A percentile compares a stretch with the other conserved stretches of the same genome.
phyloP scores from a whole-genome alignment of 2,329 filamentous ascomycete species.

The Pleochaeta shiraiana region DNA sequence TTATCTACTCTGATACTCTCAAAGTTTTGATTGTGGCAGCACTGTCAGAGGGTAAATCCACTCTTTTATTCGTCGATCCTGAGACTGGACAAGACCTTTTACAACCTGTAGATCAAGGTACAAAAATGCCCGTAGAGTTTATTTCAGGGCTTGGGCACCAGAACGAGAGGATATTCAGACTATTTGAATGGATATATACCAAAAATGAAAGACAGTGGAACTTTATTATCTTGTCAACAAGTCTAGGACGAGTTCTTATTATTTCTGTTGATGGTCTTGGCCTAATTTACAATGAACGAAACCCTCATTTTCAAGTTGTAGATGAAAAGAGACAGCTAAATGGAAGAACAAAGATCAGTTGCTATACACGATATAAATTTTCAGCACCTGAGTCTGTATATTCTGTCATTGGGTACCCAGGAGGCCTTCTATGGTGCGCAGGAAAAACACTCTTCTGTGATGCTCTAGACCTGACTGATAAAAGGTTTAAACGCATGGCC shows the following conservation, averaged over 20 bases:
- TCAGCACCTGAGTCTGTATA: constrained; percentile 28
- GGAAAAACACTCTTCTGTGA: constrained; percentile 33
- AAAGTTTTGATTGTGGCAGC: constrained; percentile 32
- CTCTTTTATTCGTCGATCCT: constrained; percentile 33
- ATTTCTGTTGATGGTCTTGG: constrained; percentile 24
- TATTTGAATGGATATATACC: constrained; percentile 41
- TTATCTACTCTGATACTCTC: constrained; percentile 32
- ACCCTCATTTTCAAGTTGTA: background rate
- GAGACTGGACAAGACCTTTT: constrained; percentile 31
- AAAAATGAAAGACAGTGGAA: constrained; percentile 35
- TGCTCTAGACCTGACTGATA: constrained; percentile 27
- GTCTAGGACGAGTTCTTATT: constrained; percentile 31
- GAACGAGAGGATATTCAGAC: constrained; percentile 34
- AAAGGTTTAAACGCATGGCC: constrained; percentile 27
- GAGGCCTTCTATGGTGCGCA: constrained; percentile 34
- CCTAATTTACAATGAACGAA: constrained; percentile 5
- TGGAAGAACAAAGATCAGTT: constrained; percentile 22
- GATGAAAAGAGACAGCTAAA: background rate
- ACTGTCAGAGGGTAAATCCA: constrained; percentile 23
- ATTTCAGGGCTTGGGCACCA: constrained; percentile 33
- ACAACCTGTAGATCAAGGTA: constrained; percentile 22
- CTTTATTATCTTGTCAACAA: constrained; percentile 38
- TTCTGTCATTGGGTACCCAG: constrained; percentile 30
- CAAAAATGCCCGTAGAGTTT: constrained; percentile 23
- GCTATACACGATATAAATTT: constrained; percentile 31